Evolutionary conservation across 2,329 filamentous ascomycete genomes (phyloP).

Genomic region (Karstenula rhodostoma): DNA sequence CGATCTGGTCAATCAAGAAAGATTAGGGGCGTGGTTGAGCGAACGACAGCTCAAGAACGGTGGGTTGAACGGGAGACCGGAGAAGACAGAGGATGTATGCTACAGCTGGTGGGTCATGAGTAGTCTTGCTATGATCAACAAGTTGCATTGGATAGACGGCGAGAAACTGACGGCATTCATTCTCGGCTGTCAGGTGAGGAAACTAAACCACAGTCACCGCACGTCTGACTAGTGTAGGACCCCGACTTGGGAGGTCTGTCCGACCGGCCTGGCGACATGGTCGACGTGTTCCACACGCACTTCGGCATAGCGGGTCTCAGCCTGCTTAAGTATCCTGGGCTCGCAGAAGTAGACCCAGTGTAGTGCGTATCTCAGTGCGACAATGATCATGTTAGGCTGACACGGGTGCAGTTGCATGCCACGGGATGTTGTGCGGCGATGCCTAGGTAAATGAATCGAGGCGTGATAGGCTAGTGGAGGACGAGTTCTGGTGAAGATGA

Average conservation of each 20-base stretch:
- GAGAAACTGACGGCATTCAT: constrained; percentile 83
- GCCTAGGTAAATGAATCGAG: constrained; percentile 36
- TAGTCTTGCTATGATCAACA: constrained; percentile 87
- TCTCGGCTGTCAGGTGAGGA: constrained; percentile 75
- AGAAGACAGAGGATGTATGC: constrained; percentile 96
- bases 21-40: constrained; percentile 87
- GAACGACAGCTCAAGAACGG: constrained; percentile 89
- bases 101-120: constrained; percentile 99
- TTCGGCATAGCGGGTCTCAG: constrained; percentile 91
- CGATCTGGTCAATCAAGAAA: constrained; percentile 83
- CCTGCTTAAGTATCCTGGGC: constrained; percentile 77
- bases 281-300: constrained; percentile 94
- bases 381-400: not conserved
- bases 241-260: constrained; percentile 83
- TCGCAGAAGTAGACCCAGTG: constrained; percentile 83
- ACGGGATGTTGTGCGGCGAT: constrained; percentile 46
- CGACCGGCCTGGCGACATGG: constrained; percentile 91
- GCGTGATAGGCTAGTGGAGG: not conserved
- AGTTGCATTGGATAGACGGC: constrained; percentile 91
- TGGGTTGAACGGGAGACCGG: constrained; percentile 90
- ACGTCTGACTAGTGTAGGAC: constrained; percentile 61
- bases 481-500: not conserved
- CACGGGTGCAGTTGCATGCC: constrained; percentile 50
- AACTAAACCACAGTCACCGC: not conserved
- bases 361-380: constrained; percentile 66